Evolutionary conservation across 1,139 yeast genomes (phyloP).

Genomic region (Scheffersomyces cryptocercus): DNA sequence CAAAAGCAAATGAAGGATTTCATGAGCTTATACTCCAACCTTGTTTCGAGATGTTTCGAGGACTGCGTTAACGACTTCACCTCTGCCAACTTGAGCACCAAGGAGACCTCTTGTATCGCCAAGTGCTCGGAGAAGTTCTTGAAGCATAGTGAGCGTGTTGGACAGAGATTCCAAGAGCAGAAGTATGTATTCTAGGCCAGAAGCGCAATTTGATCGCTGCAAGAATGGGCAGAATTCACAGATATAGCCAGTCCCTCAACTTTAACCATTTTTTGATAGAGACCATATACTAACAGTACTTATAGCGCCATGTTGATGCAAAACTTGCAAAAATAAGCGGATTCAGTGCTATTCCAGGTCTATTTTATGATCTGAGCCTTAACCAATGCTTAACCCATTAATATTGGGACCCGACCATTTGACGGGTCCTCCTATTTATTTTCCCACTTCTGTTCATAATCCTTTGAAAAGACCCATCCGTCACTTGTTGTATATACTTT

Average conservation of each 20-base stretch:
- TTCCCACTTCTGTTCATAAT: not conserved
- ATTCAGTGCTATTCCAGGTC: not conserved
- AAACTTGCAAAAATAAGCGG: constrained; percentile 34
- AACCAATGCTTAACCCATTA: not conserved
- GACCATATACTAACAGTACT: constrained; percentile 24
- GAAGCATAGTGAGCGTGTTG: constrained; percentile 97
- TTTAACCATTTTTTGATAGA: not conserved
- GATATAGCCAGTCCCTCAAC: too few species aligned
- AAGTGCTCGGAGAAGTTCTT: constrained; percentile 97
- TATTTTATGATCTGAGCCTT: not conserved
- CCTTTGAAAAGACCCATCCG: not conserved
- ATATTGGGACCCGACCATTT: not conserved
- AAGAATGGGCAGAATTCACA: too few species aligned
- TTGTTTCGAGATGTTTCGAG: constrained; percentile 94
- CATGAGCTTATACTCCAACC: constrained; percentile 92
- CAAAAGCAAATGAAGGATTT: constrained; percentile 98
- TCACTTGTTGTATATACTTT: too few species aligned
- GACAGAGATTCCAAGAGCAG: constrained; percentile 98
- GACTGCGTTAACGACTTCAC: constrained; percentile 99
- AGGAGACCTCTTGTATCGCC: constrained; percentile 82
- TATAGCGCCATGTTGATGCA: constrained; percentile 51
- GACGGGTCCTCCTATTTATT: not conserved
- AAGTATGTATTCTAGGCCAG: constrained; percentile 37
- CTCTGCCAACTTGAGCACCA: constrained; percentile 78
- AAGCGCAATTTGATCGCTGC: too few species aligned